phyloP scores from a whole-genome alignment of 2,329 filamentous ascomycete species.

The Niveomyces coronatus region DNA sequence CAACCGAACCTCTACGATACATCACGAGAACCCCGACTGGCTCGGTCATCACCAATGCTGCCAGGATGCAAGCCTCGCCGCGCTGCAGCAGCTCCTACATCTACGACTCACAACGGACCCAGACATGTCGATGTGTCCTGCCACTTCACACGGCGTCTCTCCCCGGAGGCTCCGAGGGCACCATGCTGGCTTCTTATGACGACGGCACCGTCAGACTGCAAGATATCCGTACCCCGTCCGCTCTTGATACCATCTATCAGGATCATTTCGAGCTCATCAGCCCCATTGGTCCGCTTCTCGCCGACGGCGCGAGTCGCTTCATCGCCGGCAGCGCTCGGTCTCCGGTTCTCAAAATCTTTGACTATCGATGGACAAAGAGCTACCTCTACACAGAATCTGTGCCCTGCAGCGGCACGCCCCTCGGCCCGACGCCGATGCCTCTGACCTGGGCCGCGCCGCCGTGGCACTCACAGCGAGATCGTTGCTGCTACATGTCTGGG shows the following conservation, averaged over 20 bases:
- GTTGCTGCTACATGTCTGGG: slow-evolving; percentile 23
- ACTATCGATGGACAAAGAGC: slow-evolving; percentile 34
- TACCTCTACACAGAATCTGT: slow-evolving; percentile 33
- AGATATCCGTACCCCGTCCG: slow-evolving; percentile 31
- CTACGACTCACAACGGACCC: not conserved
- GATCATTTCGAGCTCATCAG: slow-evolving; percentile 33
- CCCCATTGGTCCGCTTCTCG: slow-evolving; percentile 28
- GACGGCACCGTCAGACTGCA: slow-evolving; percentile 28
- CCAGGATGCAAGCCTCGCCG: slow-evolving; percentile 17
- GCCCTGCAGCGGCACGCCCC: slow-evolving; percentile 24
- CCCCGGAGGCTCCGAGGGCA: slow-evolving; percentile 19
- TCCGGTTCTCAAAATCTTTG: slow-evolving; percentile 33
- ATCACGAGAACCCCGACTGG: slow-evolving; percentile 29
- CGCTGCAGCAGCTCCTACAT: slow-evolving; percentile 4
- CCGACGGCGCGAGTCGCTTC: slow-evolving; percentile 32
- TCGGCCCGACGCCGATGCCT: slow-evolving; percentile 26
- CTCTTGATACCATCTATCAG: slow-evolving; percentile 32
- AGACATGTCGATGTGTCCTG: slow-evolving; percentile 24
- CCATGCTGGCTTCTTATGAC: slow-evolving; percentile 33
- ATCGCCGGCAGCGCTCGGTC: slow-evolving; percentile 29
- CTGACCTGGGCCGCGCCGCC: slow-evolving; percentile 14
- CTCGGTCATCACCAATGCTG: slow-evolving; percentile 19
- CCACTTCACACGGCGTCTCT: slow-evolving; percentile 20
- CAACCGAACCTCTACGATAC: slow-evolving; percentile 26
- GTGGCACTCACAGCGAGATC: slow-evolving; percentile 8